Evolutionary conservation across 2,329 filamentous ascomycete genomes (phyloP).

Genomic region (Colletotrichum tropicale): DNA sequence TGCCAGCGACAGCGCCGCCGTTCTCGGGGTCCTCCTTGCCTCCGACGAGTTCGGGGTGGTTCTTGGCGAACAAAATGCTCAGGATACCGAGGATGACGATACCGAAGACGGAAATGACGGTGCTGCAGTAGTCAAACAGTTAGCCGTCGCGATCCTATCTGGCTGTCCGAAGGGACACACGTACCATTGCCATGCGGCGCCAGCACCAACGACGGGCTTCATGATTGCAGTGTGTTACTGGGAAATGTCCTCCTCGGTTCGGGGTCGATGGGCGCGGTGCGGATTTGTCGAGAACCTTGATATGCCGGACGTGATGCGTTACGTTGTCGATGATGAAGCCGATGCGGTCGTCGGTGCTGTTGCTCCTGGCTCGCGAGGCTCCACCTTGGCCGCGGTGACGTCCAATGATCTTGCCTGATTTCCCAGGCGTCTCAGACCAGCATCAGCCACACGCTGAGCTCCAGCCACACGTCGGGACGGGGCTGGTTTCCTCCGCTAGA

Average conservation of each 20-base stretch:
- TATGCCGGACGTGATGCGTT: not conserved
- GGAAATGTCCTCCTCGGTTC: not conserved
- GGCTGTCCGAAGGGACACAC: conserved; percentile 31
- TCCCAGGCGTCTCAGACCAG: not conserved
- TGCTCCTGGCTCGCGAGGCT: conserved; percentile 7
- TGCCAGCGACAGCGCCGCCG: conserved; percentile 78
- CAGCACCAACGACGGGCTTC: conserved; percentile 92
- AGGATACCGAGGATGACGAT: conserved; percentile 69
- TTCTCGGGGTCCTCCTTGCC: conserved; percentile 72
- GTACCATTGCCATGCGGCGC: conserved; percentile 96
- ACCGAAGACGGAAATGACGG: conserved; percentile 70
- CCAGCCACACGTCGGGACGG: not conserved
- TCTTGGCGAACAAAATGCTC: conserved; percentile 75
- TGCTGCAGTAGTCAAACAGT: conserved; percentile 55
- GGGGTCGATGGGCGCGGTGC: conserved; percentile 3
- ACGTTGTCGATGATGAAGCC: conserved; percentile 5
- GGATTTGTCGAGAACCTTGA: conserved; percentile 2
- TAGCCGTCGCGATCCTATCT: not conserved
- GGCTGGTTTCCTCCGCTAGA: not conserved
- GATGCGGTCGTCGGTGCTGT: not conserved
- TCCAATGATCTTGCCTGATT: conserved; percentile 12
- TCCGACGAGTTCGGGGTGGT: conserved; percentile 85
- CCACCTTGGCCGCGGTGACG: conserved; percentile 12
- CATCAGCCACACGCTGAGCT: not conserved
- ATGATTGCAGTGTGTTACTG: conserved; percentile 58